Evolutionary conservation across 306 rosid species (phyloP), one percentile per base, ranked within the genome.

Genomic region (Quercus parvula): DNA sequence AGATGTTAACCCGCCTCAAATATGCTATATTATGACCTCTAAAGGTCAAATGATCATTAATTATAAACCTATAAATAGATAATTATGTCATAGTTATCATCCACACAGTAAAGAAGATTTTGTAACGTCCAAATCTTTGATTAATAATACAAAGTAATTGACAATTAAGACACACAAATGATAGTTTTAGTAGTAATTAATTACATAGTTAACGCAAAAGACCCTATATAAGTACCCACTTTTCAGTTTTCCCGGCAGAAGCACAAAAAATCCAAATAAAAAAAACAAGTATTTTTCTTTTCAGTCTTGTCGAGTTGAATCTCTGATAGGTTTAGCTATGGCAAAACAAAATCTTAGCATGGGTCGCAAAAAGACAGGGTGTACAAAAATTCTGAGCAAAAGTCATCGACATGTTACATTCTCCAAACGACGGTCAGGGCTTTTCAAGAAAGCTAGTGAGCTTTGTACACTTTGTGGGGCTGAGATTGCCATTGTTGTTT

Each of bases 391-490:
- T 70, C 88, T 79, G 0, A 92, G 87, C 67, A 84, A 86, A 30
- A 88, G 83, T 54, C 87, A 88, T 67, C 70, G 90, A 4, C 91
- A 90, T 81, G 94, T 92, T 11, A 87, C 97, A 12, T 92, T 92
- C 68, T 92, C 92, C 0, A 92, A 90, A 27, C 89, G 94, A 1
- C 89, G 92, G 2, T 90, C 92, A 0, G 97, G 97, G 0, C 59
- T 92, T 0, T 92, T 92, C 84, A 92, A 92, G 79, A 92, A 92
- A 27, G 93, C 93, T 0, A 87, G 97, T 27, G 93, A 90, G 31
- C 89, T 92, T 58, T 90, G 94, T 79, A 90, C 94, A 19, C 87
- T 92, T 4, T 92, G 92, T 28, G 97, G 94, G 0, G 94, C 83
- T 1, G 88, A 92, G 61, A 78, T 88, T 19, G 92, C 88, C 1